Base-by-base conservation (phyloP, 768 basidiomycete species). In the Chalciporus sphaerocephalus region DNA sequence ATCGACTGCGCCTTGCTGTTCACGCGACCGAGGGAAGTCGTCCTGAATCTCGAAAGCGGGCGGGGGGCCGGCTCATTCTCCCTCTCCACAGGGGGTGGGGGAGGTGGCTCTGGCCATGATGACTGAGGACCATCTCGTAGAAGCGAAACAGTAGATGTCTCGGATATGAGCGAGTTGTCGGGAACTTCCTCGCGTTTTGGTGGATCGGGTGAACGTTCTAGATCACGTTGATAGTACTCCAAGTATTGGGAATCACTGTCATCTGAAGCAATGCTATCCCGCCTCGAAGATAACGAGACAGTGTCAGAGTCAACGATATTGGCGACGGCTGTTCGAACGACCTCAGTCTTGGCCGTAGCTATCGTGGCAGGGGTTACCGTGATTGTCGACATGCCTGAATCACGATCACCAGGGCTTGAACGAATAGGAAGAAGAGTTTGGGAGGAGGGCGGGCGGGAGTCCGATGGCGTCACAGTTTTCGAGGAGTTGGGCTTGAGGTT, bases 291-390 rank as follows among this genome's bases (percentile, higher is more conserved):
- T 9, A 54, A 16, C 2, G 62, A 60, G 13, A 65, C 53, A 5
- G 45, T 22, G 35, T 65, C 65, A 20, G 62, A 52, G 36, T 70
- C 67, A 30, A 80, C 59, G 15, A 80, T 70, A 35, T 74, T 76
- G n/a, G 80, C 79, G 9, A 75, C 69, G 11, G 77, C 72, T 17
- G 75, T 67, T 45, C 76, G 67, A 20, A 73, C 77, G 10, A 81
- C 63, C 17, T 71, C 75, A 42, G 67, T 69, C 39, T 73, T 63
- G 6, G 78, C 74, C 20, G 75, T 61, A 12, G 76, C 67, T 40
- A 78, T 69, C n/a, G 61, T 69, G 10, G 63, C 67, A 5, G 62
- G 44, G 4, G 67, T 69, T 7, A 80, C 72, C 2, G 78, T 79
- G 15, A 67, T 60, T 11, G 60, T 69, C 6, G 72, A 71, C 42